These are phyloP conservation scores for Colletotrichum sp. DNA, from an alignment of 2,329 filamentous ascomycete genomes.

Conservation along the genomic window DNA sequence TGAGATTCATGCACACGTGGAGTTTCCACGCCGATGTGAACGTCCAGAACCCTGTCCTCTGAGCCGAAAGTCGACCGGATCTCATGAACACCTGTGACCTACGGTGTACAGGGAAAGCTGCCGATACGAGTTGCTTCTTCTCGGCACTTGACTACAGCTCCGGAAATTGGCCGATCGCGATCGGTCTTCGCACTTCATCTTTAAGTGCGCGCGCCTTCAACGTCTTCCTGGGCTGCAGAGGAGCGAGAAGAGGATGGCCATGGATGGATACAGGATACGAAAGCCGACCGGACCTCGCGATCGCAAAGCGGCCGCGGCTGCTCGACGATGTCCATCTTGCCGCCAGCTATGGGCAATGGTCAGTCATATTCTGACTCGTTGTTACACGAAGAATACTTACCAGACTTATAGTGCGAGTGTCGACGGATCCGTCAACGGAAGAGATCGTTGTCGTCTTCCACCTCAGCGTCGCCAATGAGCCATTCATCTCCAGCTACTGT, in stretches of 20 bases:
- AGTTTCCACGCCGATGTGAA: background rate
- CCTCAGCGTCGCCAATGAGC: background rate
- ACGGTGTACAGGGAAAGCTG: background rate
- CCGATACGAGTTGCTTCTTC: background rate
- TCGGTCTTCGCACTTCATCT: background rate
- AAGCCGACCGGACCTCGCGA: background rate
- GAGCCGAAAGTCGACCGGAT: background rate
- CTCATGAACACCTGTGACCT: background rate
- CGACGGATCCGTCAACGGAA: background rate
- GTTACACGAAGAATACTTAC: background rate
- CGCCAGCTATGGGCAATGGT: background rate
- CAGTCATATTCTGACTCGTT: background rate
- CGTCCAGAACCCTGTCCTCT: background rate
- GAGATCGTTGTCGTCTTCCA: background rate
- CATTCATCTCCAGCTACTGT: background rate
- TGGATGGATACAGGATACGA: background rate
- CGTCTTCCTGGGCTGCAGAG: background rate
- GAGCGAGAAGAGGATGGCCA: background rate
- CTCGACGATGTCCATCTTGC: background rate
- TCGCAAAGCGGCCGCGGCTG: background rate
- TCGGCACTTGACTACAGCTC: background rate
- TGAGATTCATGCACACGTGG: background rate
- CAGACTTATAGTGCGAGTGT: background rate
- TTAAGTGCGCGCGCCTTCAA: background rate
- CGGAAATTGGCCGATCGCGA: background rate